Conservation (phyloP, 2,329 filamentous ascomycete genomes). For the Colletotrichum echinochloae region DNA sequence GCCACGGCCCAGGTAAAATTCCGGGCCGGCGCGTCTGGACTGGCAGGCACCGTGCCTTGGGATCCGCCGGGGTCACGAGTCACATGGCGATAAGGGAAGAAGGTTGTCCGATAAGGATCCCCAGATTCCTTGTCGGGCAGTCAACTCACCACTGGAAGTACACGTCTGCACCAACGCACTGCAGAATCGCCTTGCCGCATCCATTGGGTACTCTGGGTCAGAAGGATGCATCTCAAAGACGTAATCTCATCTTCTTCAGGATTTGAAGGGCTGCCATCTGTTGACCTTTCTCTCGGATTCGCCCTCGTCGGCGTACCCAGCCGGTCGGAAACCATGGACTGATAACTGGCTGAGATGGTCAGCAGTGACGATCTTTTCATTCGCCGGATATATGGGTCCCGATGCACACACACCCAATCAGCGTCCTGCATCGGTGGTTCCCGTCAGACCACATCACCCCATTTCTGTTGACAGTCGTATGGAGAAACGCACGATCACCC, state of each 20-base stretch:
- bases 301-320: constrained; percentile 23
- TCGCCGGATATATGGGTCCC: constrained; percentile 36
- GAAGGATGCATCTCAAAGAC: background rate
- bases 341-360: constrained; percentile 34
- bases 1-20: constrained; percentile 35
- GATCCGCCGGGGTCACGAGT: constrained; percentile 38
- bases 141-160: constrained; percentile 19
- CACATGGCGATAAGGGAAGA: constrained; percentile 40
- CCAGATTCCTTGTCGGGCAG: constrained; percentile 22
- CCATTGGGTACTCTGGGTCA: background rate
- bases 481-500: constrained; percentile 37
- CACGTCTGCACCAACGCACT: background rate
- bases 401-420: constrained; percentile 26
- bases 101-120: constrained; percentile 28
- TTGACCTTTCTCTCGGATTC: constrained; percentile 35
- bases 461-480: constrained; percentile 38
- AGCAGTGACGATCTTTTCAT: constrained; percentile 35
- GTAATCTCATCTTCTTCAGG: constrained; percentile 15
- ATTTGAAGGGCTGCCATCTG: constrained; percentile 14
- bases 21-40: constrained; percentile 24
- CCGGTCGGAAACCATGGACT: constrained; percentile 31
- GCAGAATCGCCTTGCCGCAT: background rate
- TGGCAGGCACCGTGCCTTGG: constrained; percentile 23
- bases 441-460: constrained; percentile 43
- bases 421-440: constrained; percentile 20